Percentiles rank a stretch among this genome's conserved stretches.
These are phyloP conservation scores for Lipomyces chichibuensis DNA, from an alignment of 805 yeast species.

Conservation along the genomic window DNA sequence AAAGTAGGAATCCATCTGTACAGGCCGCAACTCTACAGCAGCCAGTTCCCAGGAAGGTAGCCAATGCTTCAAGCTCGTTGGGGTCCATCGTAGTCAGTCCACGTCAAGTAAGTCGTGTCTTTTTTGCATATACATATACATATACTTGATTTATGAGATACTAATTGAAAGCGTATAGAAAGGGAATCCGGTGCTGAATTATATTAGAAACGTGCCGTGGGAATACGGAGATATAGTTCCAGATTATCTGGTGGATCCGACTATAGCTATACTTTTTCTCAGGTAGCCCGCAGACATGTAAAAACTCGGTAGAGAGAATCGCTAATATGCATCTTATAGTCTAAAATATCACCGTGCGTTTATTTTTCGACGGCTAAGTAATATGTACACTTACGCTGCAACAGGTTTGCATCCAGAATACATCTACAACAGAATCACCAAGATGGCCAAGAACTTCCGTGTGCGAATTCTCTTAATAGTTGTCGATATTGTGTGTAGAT, in stretches of 20 bases:
- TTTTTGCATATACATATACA: neutral
- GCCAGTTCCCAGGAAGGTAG: conserved; percentile 27
- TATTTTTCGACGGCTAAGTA: neutral
- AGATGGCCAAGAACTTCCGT: conserved; percentile 43
- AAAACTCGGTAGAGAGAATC: neutral
- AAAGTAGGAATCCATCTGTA: conserved; percentile 2
- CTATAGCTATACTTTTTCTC: conserved; percentile 46
- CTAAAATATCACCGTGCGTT: conserved; percentile 37
- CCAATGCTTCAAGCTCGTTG: conserved; percentile 6
- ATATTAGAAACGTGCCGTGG: conserved; percentile 38
- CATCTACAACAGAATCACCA: conserved; percentile 45
- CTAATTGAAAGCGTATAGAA: conserved; percentile 13
- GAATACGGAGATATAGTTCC: conserved; percentile 44
- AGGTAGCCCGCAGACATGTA: conserved; percentile 21
- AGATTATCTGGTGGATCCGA: conserved; percentile 45
- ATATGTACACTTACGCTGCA: conserved; percentile 1
- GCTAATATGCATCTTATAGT: conserved; percentile 5
- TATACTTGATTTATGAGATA: neutral
- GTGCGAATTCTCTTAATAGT: conserved; percentile 45
- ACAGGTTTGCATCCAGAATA: conserved; percentile 48
- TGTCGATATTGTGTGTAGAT: conserved; percentile 42
- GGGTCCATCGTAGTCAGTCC: conserved; percentile 33
- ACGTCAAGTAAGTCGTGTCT: conserved; percentile 26
- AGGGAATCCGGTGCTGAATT: conserved; percentile 38
- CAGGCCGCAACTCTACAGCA: conserved; percentile 16